Conservation (phyloP, 495 filamentous ascomycete species). For the Penicillium lagena region DNA sequence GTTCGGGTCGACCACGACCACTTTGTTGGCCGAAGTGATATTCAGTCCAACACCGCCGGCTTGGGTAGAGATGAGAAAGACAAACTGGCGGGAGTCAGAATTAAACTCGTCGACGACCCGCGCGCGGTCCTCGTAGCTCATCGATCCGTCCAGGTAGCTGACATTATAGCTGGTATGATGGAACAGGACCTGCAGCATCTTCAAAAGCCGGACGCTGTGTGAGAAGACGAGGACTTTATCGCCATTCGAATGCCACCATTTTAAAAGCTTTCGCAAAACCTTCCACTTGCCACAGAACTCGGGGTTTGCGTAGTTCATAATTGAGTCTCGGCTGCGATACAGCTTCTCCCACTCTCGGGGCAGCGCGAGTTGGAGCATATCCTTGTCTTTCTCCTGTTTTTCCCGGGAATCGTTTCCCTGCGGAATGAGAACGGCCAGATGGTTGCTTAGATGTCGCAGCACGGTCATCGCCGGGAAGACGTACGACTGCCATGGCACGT, state of each 20-base stretch:
- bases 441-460: constrained; percentile 85
- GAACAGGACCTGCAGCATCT: constrained; percentile 83
- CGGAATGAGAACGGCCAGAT: constrained; percentile 84
- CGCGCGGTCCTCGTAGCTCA: constrained; percentile 78
- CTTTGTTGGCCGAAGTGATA: constrained; percentile 96
- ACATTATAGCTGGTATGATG: constrained; percentile 85
- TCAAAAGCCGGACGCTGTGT: constrained; percentile 77
- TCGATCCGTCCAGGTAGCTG: constrained; percentile 81
- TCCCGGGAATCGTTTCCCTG: constrained; percentile 58
- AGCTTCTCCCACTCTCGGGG: constrained; percentile 74
- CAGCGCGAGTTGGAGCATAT: constrained; percentile 66
- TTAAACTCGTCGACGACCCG: constrained; percentile 88
- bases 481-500: constrained; percentile 60
- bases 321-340: constrained; percentile 67
- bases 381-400: constrained; percentile 76
- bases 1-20: constrained; percentile 94
- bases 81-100: constrained; percentile 78
- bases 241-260: constrained; percentile 81
- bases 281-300: constrained; percentile 98
- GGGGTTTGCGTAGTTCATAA: constrained; percentile 77
- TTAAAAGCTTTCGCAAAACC: constrained; percentile 76
- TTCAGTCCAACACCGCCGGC: constrained; percentile 89
- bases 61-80: constrained; percentile 92
- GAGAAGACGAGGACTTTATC: constrained; percentile 96
- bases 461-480: constrained; percentile 83